phyloP scores from a whole-genome alignment of 2,329 filamentous ascomycete genomes.

The Plenodomus lindquistii region DNA sequence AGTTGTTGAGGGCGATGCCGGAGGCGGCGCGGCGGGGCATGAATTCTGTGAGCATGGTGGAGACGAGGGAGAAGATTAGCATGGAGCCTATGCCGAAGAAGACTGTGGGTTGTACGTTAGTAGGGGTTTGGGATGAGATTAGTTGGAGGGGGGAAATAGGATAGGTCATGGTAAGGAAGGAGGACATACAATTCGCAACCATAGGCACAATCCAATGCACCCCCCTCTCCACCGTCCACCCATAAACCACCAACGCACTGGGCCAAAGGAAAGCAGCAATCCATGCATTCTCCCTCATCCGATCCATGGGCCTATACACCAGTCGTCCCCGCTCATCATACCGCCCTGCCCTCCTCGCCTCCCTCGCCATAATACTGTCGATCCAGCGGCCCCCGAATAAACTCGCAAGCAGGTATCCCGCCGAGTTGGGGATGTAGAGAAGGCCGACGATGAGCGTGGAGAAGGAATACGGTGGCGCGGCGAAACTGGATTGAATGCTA shows the following conservation, averaged over 20 bases:
- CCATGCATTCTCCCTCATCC: slow-evolving; percentile 49
- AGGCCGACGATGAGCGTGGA: slow-evolving; percentile 43
- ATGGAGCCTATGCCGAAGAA: slow-evolving; percentile 47
- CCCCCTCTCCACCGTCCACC: slow-evolving; percentile 41
- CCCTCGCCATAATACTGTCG: slow-evolving; percentile 46
- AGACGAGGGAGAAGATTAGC: slow-evolving; percentile 44
- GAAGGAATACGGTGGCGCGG: slow-evolving; percentile 39
- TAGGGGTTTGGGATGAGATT: neutral
- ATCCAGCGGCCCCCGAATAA: slow-evolving; percentile 47
- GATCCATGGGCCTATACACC: slow-evolving; percentile 42
- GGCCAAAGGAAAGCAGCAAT: slow-evolving; percentile 43
- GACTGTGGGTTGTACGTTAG: slow-evolving; percentile 10
- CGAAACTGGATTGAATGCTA: slow-evolving; percentile 42
- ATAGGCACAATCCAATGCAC: slow-evolving; percentile 42
- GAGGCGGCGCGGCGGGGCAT: slow-evolving; percentile 42
- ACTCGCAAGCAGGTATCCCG: slow-evolving; percentile 42
- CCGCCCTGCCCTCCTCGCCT: slow-evolving; percentile 42
- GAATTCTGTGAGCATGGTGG: slow-evolving; percentile 48
- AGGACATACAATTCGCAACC: slow-evolving; percentile 35
- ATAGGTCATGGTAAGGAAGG: too few relatives aligned
- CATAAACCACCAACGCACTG: slow-evolving; percentile 43
- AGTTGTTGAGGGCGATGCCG: slow-evolving; percentile 47
- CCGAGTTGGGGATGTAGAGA: slow-evolving; percentile 43
- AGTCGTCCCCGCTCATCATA: slow-evolving; percentile 43
- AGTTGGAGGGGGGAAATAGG: too few relatives aligned